Evolutionary conservation across 2,329 filamentous ascomycete genomes (phyloP).

Genomic region (Colletotrichum truncatum): DNA sequence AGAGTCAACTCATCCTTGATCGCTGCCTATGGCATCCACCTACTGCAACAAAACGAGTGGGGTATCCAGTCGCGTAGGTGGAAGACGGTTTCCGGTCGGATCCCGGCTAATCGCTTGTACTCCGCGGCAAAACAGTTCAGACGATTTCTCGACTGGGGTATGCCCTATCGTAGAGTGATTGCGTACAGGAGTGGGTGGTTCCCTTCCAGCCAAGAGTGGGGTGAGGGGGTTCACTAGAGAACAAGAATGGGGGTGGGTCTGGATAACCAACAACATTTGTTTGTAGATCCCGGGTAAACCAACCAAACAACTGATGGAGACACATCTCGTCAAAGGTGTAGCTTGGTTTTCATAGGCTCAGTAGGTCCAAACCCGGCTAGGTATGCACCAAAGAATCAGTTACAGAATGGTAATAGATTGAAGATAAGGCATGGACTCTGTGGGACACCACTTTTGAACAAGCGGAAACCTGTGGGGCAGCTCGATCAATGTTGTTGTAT

Average conservation of each 20-base stretch:
- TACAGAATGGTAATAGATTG: no score
- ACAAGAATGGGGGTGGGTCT: constrained; percentile 4
- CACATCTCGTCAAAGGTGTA: neutral
- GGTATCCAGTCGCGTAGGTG: neutral
- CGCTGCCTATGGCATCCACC: neutral
- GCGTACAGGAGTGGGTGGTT: neutral
- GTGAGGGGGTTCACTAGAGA: neutral
- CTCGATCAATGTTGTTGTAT: no score
- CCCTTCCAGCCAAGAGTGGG: neutral
- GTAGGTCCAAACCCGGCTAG: no score
- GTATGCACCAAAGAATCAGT: no score
- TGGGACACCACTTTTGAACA: no score
- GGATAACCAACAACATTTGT: no score
- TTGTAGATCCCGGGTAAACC: neutral
- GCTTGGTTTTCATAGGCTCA: no score
- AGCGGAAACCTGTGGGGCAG: no score
- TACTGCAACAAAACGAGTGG: neutral
- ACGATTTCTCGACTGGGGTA: neutral
- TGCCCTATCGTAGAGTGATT: neutral
- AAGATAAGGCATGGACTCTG: no score
- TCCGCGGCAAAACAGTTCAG: neutral
- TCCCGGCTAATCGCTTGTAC: neutral
- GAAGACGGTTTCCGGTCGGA: neutral
- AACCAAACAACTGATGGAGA: neutral
- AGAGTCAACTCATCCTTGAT: neutral